phyloP scores from a whole-genome alignment of 2,329 filamentous ascomycete species.

The Fusarium sp. region DNA sequence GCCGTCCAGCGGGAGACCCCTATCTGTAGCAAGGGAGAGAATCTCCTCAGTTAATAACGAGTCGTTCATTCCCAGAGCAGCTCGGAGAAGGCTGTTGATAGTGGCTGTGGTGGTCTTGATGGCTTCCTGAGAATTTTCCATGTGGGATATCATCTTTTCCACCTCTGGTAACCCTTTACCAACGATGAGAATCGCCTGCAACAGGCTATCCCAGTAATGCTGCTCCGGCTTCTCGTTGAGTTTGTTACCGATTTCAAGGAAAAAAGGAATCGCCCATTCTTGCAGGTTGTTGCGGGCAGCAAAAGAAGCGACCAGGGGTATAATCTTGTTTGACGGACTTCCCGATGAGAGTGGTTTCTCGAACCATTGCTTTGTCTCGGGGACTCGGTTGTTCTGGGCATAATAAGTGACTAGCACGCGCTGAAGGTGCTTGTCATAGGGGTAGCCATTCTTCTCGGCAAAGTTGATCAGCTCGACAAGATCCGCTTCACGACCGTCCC shows the following conservation, averaged over 20 bases:
- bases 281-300: slow-evolving; percentile 67
- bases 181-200: slow-evolving; percentile 75
- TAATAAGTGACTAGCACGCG: slow-evolving; percentile 70
- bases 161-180: slow-evolving; percentile 69
- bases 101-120: slow-evolving; percentile 72
- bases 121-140: slow-evolving; percentile 68
- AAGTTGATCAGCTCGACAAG: slow-evolving; percentile 65
- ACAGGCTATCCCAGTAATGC: slow-evolving; percentile 74
- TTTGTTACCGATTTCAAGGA: slow-evolving; percentile 61
- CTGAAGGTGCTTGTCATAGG: slow-evolving; percentile 58
- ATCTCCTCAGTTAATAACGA: slow-evolving; percentile 78
- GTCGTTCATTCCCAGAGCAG: slow-evolving; percentile 75
- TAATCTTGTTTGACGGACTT: slow-evolving; percentile 35
- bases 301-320: slow-evolving; percentile 53
- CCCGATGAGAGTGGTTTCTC: slow-evolving; percentile 57
- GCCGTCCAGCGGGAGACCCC: slow-evolving; percentile 72
- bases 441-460: slow-evolving; percentile 57
- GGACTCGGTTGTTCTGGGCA: slow-evolving; percentile 63
- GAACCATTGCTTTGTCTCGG: slow-evolving; percentile 76
- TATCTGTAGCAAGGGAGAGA: slow-evolving; percentile 70
- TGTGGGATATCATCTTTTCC: slow-evolving; percentile 70
- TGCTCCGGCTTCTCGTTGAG: slow-evolving; percentile 57
- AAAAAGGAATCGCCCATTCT: slow-evolving; percentile 69
- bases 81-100: slow-evolving; percentile 79
- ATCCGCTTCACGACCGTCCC: slow-evolving; percentile 66